Evolutionary conservation across 1,284 basidiomycete species (phyloP).

Genomic region (Trichosporon ovoides): DNA sequence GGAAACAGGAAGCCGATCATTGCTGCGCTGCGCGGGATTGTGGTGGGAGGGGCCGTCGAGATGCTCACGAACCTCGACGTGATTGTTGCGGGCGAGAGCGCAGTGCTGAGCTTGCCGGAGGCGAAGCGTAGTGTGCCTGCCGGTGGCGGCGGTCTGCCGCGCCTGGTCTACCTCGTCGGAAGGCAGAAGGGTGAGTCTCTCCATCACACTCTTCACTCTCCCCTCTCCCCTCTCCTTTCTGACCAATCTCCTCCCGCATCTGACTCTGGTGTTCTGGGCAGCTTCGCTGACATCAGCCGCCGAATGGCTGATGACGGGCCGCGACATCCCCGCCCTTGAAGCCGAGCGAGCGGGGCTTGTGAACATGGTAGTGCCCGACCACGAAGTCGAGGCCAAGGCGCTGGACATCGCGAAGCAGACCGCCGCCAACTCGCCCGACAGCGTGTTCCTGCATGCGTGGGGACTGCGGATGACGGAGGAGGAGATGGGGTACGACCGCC

Average conservation of each 20-base stretch:
- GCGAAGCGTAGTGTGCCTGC: conserved; percentile 15
- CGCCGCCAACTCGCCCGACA: conserved; percentile 14
- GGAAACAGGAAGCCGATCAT: conserved; percentile 16
- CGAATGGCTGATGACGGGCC: conserved; percentile 16
- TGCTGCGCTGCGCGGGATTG: conserved; percentile 12
- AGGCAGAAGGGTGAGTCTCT: conserved; percentile 19
- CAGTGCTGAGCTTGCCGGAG: conserved; percentile 13
- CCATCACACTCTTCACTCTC: too few relatives aligned
- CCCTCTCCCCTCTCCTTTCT: too few relatives aligned
- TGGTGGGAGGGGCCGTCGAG: conserved; percentile 17
- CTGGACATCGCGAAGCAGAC: conserved; percentile 13
- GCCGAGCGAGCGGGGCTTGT: conserved; percentile 10
- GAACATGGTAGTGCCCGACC: conserved; percentile 17
- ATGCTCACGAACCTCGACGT: conserved; percentile 19
- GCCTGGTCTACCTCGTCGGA: conserved; percentile 14
- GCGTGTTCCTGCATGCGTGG: conserved; percentile 6
- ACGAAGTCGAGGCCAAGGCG: conserved; percentile 10
- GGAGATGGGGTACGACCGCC: conserved; percentile 11
- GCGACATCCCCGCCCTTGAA: conserved; percentile 13
- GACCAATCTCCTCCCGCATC: too few relatives aligned
- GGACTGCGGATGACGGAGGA: conserved; percentile 13
- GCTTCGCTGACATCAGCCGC: conserved; percentile 9
- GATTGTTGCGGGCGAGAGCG: conserved; percentile 13
- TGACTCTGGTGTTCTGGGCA: too few relatives aligned
- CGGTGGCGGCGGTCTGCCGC: conserved; percentile 14